Evolutionary conservation across 1,284 basidiomycete species (phyloP), one percentile per base, ranked within the genome.

Genomic region (Melampsora larici-populina): DNA sequence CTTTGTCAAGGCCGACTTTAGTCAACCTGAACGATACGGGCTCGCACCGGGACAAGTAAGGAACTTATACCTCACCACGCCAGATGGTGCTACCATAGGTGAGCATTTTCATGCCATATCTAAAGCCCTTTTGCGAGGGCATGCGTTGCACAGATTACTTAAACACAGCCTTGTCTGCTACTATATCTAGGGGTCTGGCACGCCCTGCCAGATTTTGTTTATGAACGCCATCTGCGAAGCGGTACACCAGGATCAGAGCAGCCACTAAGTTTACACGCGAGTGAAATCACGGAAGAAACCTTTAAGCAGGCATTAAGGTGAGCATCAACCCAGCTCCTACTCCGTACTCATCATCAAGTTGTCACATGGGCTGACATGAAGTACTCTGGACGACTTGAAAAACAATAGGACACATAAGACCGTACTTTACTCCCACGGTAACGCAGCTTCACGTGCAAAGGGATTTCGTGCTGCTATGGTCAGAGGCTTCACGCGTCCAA

Each of bases 31-130:
- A 60, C 24, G 33, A 6, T 75, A 75, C 36, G 72, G 72, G 4
- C 58, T 75, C 33, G 43, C 64, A 18, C 29, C 64, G 11, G 72
- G 72, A 3, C 72, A 75, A 29, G 72, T 75, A 29, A 48, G 64
- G 46, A 75, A 75, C 49, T 67, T 75, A n/a, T 51, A 75, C 36
- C 72, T 75, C 13, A 66, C 63, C 33, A 75, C 72, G n/a, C 63
- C 72, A 18, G 72, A 75, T 60, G 72, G 72, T 15, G 72, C 72
- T 1, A 67, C 65, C 51, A 75, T 75, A 26, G 72, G 72, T 75
- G 58, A 60, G 58, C 29, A 31, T 31, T 13, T 60, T 24, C 40
- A 13, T 43, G 40, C 1, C 40, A 21, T 13, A 18, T 46, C 17
- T 17, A 15, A 17, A 2, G 2, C 46, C 46, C 2, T 46, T 1